These are phyloP conservation scores for Graphium sp. DNA, from an alignment of 2,329 filamentous ascomycete species.

Conservation along the genomic window DNA sequence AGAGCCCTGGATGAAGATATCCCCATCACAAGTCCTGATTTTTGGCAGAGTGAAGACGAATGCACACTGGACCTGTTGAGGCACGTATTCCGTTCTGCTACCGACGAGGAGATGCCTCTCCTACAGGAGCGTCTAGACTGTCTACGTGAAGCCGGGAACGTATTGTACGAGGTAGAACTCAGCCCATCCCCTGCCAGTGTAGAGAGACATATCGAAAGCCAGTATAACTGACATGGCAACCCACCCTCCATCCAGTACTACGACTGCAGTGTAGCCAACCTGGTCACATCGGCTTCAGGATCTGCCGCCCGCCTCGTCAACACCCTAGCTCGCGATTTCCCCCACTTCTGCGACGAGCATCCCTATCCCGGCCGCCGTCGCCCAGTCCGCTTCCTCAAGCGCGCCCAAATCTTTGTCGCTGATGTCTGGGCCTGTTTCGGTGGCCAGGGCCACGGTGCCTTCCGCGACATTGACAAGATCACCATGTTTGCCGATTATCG, in stretches of 20 bases:
- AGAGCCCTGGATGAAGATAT: constrained; percentile 83
- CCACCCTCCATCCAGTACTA: constrained; percentile 43
- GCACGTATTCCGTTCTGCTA: constrained; percentile 74
- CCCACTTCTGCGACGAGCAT: constrained; percentile 73
- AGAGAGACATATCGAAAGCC: no score
- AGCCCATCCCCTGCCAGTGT: no score
- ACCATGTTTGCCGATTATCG: constrained; percentile 99
- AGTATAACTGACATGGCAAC: background rate
- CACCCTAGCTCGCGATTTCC: constrained; percentile 63
- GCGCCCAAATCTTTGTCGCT: constrained; percentile 89
- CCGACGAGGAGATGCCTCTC: constrained; percentile 74
- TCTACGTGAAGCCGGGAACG: constrained; percentile 64
- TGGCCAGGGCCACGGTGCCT: constrained; percentile 60
- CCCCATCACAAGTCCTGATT: constrained; percentile 74
- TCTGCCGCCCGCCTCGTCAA: constrained; percentile 82
- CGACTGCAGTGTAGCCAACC: constrained; percentile 53
- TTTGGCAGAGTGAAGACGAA: constrained; percentile 64
- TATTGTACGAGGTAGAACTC: constrained; percentile 54
- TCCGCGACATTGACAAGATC: constrained; percentile 82
- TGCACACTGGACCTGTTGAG: constrained; percentile 59
- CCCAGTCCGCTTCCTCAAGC: constrained; percentile 71
- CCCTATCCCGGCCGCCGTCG: constrained; percentile 53
- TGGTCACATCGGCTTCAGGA: constrained; percentile 55
- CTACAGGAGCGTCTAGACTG: constrained; percentile 62
- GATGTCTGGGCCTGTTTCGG: constrained; percentile 95